Base-by-base conservation (phyloP, 2,329 filamentous ascomycete species). In the Fusarium foetens region DNA sequence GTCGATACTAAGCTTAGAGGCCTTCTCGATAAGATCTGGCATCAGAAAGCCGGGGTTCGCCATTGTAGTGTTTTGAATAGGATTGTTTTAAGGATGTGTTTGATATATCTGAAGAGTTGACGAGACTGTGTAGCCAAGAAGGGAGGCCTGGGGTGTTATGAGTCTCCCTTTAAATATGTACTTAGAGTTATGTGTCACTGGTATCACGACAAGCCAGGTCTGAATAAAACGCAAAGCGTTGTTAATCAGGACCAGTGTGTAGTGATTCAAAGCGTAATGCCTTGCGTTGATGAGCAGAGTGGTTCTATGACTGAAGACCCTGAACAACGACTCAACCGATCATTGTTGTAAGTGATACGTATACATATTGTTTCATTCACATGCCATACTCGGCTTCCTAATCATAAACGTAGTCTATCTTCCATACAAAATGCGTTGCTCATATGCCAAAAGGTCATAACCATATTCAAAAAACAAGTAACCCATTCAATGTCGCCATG, bases 371-470 rank as follows among this genome's bases (percentile, higher is more conserved):
- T 59, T 72, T 62, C 57, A 62, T 72, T 62, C 45, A 49, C 54
- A 69, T 49, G 65, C 38, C 70, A 55, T 59, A 41, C 21, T 42
- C 41, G 59, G 52, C 65, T 41, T 58, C 29, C n/a, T 25, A 58
- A 45, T 66, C 53, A 42, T 55, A n/a, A 66, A 45, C 36, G 27
- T 25, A 61, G 68, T 70, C 66, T 70, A 70, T 70, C 59, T 69
- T 43, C 21, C 39, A 38, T 53, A 55, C 45, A 48, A 57, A 43
- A 60, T 45, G 39, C 54, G 21, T 64, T 57, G 23, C 63, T 42
- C 42, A 52, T 68, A 42, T 48, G 42, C 36, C 43, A 4, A 36
- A 25, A 48, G 29, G 12, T 57, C 58, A 25, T 68, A 51, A 43
- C 42, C 53, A 55, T 66, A 36, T 33, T 35, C 45, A 58, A 38